Base-by-base conservation (phyloP, 202 grass and related monocot genomes). In the Elaeis oleifera region DNA sequence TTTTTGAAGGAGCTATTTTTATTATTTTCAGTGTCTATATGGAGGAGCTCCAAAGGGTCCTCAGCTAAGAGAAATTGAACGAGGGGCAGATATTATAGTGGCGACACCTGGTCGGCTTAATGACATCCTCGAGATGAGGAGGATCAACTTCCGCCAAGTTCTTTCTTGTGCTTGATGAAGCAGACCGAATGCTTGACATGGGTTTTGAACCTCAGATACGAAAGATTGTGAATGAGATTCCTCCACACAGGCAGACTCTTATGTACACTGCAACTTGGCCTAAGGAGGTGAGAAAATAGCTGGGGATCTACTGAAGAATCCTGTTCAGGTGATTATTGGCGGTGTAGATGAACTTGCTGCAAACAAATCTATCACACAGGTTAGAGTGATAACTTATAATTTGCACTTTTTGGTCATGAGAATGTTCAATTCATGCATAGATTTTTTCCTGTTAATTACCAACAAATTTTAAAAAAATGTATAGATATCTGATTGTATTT, bases 231-330 rank as follows among this genome's bases (percentile, higher is more conserved):
- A 86, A 89, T 68, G 85, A 92, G 58, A 78, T 97, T 67, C 94
- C 94, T 58, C 80, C 58, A 61, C 76, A 32, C 54, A 83, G 88
- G 68, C 94, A 97, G 50, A 97, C 94, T 66, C 77, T 97, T 60
- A 97, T 97, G 94, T 97, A 97, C 56, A 97, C 94, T 44, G 94
- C 94, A 50, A 97, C 94, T 69, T 97, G 94, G 94, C 88, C 88
- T 16, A 97, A 97, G 72, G 88, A 97, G 55, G 84, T 97, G 39
- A 92, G 84, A 49, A 97, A 83, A 97, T 97, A 63, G 94, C 94
- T 56, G 85, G 69, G 31, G 94, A 97, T 92, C 83, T 97, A 67
- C 78, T 97, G 8, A 97, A 76, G 78, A 82, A 86, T 76, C 94
- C 88, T 60, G 82, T 97, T 14, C 84, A 97, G 85, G 85, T 97